These are phyloP conservation scores for Candida mattraensis DNA, from an alignment of 805 yeast species.

Conservation along the genomic window DNA sequence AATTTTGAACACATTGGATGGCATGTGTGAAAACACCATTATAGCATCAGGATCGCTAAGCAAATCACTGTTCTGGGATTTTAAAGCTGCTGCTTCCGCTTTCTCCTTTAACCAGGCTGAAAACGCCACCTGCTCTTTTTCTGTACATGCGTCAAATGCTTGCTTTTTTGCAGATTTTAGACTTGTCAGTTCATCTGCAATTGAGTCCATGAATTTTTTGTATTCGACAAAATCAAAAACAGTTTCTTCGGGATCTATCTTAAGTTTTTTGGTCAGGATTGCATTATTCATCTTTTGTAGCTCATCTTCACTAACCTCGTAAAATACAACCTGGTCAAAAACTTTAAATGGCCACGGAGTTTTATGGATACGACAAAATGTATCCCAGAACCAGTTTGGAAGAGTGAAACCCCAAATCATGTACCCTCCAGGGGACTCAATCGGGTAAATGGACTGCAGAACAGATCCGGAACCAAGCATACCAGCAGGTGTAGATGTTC, in stretches of 20 bases:
- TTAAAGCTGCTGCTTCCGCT: conserved; percentile 39
- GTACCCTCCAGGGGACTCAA: conserved; percentile 98
- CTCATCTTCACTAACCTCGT: conserved; percentile 35
- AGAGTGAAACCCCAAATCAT: conserved; percentile 96
- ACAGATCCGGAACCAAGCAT: conserved; percentile 97
- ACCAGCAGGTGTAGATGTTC: conserved; percentile 95
- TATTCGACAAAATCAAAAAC: conserved; percentile 35
- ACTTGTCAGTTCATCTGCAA: conserved; percentile 26
- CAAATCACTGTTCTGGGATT: not conserved
- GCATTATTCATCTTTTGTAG: conserved; percentile 28
- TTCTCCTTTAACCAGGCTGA: conserved; percentile 45
- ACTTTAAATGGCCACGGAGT: conserved; percentile 90
- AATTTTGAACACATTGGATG: conserved; percentile 97
- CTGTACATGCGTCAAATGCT: conserved; percentile 72
- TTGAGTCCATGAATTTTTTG: conserved; percentile 26
- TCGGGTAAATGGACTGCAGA: conserved; percentile 97
- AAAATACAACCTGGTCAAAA: conserved; percentile 79
- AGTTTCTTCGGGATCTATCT: conserved; percentile 27
- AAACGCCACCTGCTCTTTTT: conserved; percentile 62
- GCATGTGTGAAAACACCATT: conserved; percentile 86
- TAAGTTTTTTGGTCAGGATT: conserved; percentile 30
- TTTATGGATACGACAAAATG: conserved; percentile 46
- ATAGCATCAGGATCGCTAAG: conserved; percentile 65
- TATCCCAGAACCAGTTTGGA: conserved; percentile 93
- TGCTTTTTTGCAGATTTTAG: conserved; percentile 52